Base-by-base conservation (phyloP, 805 yeast genomes). In the Metschnikowia vanudenii region DNA sequence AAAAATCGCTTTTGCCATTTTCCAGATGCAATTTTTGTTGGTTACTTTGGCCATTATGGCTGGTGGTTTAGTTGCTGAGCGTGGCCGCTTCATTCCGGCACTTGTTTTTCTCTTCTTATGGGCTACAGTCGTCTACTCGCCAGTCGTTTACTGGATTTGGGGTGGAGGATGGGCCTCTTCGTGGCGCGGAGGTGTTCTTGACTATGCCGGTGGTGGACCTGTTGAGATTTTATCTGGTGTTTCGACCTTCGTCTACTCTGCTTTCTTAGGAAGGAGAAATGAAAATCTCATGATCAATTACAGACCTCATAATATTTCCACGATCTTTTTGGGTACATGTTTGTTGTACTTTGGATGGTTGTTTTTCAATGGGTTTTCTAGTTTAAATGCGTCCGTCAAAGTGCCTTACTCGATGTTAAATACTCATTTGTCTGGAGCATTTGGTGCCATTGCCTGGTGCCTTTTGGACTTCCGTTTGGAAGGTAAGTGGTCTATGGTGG, bases 121-220 rank as follows among this genome's bases (percentile, higher is more conserved):
- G 95, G 84, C 92, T 11, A 92, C 99, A 1, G 59, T 88, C 4
- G 97, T 91, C 12, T 92, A 92, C 68, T 86, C 95, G 63, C 98
- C 98, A 0, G 78, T 92, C n/a, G 92, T 92, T 5, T 88, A 82
- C 68, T 91, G 98, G 97, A 82, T 88, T 45, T 92, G 98, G 98
- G 85, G 89, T 46, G 84, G 83, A 38, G 98, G 99, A 33, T 92
- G 98, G 98, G 96, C 96, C 31, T 77, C 76, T 55, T 40, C 51
- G 13, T 72, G 65, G 65, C 75, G 81, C 56, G 92, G 96, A 82
- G 97, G 96, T 5, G 98, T 84, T 1, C 73, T 92, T 42, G 99
- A 92, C 64, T 92, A 88, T 65, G 99, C 99, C 19, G 99, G 99
- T 26, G 98, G 98, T 46, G 97, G 97, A 0, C 96, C 97, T 0